These are phyloP conservation scores for Schizosaccharomyces versatilis DNA, from an alignment of 1,139 yeast species.

Conservation along the genomic window DNA sequence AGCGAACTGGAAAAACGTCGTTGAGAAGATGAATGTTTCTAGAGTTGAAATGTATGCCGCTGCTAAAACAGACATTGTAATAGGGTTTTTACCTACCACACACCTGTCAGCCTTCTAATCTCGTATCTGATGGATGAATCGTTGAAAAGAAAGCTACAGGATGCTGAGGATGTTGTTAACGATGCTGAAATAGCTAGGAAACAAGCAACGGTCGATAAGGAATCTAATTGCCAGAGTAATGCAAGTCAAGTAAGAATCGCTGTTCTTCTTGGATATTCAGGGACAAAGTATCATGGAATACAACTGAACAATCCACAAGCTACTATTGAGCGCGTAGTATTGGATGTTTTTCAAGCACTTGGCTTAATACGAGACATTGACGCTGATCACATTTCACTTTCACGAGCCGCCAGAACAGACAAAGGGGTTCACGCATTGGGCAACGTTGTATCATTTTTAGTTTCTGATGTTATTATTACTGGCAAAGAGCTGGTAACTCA, in stretches of 20 bases:
- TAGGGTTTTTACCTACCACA: no score
- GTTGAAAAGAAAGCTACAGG: no score
- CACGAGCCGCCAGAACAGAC: slow-evolving; percentile 95
- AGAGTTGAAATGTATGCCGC: no score
- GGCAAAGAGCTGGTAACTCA: slow-evolving; percentile 60
- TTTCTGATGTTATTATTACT: slow-evolving; percentile 66
- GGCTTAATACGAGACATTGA: slow-evolving; percentile 75
- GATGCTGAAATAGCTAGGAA: no score
- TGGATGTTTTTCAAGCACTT: slow-evolving; percentile 72
- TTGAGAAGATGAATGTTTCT: no score
- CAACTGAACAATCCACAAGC: neutral
- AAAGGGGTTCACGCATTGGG: slow-evolving; percentile 99
- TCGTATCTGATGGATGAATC: no score
- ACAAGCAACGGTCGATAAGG: no score
- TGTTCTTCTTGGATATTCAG: neutral
- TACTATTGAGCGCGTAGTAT: slow-evolving; percentile 85
- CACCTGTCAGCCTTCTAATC: no score
- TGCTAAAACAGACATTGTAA: no score
- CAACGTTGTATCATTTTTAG: slow-evolving; percentile 29
- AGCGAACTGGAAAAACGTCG: no score
- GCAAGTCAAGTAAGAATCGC: neutral
- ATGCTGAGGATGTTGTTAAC: no score
- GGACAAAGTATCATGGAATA: neutral
- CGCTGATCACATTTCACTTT: slow-evolving; percentile 59
- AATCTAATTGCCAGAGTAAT: neutral